Evolutionary conservation across 371 early-diverging fungal genomes (phyloP).

Genomic region (Nematocida sp.): DNA sequence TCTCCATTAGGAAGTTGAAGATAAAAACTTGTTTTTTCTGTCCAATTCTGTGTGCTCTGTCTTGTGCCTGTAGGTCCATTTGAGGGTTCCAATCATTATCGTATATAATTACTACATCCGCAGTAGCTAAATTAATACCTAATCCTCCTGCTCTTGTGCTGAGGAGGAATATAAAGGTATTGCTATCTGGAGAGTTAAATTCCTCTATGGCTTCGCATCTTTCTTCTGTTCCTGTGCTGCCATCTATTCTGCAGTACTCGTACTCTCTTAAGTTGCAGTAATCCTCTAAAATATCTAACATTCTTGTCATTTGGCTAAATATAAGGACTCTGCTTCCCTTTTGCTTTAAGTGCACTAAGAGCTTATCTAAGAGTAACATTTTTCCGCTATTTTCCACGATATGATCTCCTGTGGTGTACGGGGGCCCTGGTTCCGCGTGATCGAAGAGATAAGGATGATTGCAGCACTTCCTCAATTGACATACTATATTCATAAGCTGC

Average conservation of each 20-base stretch:
- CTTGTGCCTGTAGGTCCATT: constrained; percentile 97
- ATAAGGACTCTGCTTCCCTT: constrained; percentile 88
- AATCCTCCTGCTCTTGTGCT: constrained; percentile 84
- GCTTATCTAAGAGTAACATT: constrained; percentile 87
- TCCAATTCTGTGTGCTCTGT: constrained; percentile 99
- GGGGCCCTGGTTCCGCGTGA: constrained; percentile 71
- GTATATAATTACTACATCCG: constrained; percentile 97
- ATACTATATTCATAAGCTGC: constrained; percentile 56
- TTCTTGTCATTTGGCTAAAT: constrained; percentile 94
- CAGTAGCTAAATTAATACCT: constrained; percentile 94
- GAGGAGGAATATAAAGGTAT: constrained; percentile 78
- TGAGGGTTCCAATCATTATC: constrained; percentile 99
- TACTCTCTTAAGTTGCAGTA: constrained; percentile 78
- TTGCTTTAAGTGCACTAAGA: constrained; percentile 75
- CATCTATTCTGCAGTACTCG: constrained; percentile 94
- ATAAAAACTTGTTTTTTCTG: constrained; percentile 98
- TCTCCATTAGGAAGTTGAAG: constrained; percentile 83
- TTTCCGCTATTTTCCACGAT: constrained; percentile 92
- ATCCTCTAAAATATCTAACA: constrained; percentile 95
- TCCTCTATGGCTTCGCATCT: constrained; percentile 84
- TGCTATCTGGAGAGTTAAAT: constrained; percentile 79
- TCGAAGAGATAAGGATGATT: constrained; percentile 60
- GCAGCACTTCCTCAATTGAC: constrained; percentile 58
- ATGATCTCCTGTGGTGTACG: constrained; percentile 90
- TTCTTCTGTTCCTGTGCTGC: constrained; percentile 84